Evolutionary conservation across 352 stramenopile genomes (phyloP).

Genomic region (Pythium utonaiense): DNA sequence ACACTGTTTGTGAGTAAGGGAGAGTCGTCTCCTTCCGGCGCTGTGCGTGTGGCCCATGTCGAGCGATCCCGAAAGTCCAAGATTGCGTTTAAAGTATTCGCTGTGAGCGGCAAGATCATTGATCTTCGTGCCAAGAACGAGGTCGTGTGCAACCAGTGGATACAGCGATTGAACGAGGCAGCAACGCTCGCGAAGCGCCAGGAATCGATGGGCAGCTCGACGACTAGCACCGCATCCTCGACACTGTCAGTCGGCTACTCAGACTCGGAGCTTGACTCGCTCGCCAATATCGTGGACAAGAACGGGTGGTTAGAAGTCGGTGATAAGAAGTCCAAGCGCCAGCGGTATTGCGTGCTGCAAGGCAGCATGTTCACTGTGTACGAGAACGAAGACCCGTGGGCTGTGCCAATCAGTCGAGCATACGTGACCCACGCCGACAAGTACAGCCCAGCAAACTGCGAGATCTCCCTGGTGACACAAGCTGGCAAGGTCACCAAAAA

Average conservation of each 20-base stretch:
- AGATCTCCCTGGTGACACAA: slow-evolving; percentile 62
- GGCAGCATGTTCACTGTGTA: slow-evolving; percentile 83
- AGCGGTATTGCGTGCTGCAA: slow-evolving; percentile 75
- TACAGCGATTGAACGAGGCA: slow-evolving; percentile 68
- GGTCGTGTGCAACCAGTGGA: slow-evolving; percentile 64
- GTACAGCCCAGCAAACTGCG: slow-evolving; percentile 48
- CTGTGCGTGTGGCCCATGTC: slow-evolving; percentile 72
- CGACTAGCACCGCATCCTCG: slow-evolving; percentile 68
- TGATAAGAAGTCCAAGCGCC: slow-evolving; percentile 72
- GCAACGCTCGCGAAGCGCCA: slow-evolving; percentile 67
- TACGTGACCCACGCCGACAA: slow-evolving; percentile 74
- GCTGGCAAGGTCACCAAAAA: slow-evolving; percentile 72
- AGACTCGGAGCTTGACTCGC: slow-evolving; percentile 65
- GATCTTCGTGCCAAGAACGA: slow-evolving; percentile 80
- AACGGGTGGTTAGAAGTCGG: slow-evolving; percentile 75
- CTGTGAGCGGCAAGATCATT: slow-evolving; percentile 80
- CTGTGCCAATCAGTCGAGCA: slow-evolving; percentile 65
- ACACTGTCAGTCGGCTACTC: slow-evolving; percentile 60
- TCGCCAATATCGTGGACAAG: slow-evolving; percentile 76
- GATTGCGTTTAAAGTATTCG: slow-evolving; percentile 83
- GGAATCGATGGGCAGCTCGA: slow-evolving; percentile 70
- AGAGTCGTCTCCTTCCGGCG: slow-evolving; percentile 60
- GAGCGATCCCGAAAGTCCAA: slow-evolving; percentile 71
- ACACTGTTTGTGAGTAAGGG: slow-evolving; percentile 71
- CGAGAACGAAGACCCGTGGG: slow-evolving; percentile 78